phyloP scores from a whole-genome alignment of 208 protist species.

The Wallacemonas rigidus region DNA sequence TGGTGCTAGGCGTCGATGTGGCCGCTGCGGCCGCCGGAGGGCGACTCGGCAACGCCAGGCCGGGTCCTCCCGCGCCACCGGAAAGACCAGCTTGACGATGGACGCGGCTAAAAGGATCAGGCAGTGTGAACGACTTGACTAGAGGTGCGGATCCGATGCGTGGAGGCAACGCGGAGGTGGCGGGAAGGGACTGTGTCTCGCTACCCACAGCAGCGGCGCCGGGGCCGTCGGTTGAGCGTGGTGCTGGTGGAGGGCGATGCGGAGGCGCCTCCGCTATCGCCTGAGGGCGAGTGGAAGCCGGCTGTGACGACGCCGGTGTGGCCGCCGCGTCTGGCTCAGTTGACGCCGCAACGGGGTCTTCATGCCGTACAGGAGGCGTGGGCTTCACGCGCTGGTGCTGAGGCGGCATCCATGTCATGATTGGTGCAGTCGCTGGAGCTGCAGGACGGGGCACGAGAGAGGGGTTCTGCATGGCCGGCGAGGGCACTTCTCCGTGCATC shows the following conservation, averaged over 20 bases:
- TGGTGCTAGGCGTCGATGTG: neutral
- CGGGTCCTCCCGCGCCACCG: neutral
- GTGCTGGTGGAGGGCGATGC: neutral
- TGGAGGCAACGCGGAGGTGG: neutral
- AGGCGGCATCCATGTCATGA: slow-evolving; percentile 3
- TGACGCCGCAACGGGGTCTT: neutral
- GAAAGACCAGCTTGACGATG: neutral
- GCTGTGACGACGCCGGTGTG: neutral
- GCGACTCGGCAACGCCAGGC: slow-evolving; percentile 1
- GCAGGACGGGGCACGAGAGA: neutral
- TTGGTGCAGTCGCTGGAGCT: neutral
- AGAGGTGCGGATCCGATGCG: slow-evolving; percentile 10
- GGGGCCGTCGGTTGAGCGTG: neutral
- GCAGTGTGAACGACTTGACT: slow-evolving; percentile 6
- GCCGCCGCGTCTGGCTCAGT: neutral
- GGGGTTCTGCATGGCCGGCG: too few relatives aligned
- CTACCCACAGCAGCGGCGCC: neutral
- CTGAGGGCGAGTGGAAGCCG: neutral
- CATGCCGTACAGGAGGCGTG: neutral
- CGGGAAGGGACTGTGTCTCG: neutral
- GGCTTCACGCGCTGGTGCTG: slow-evolving; percentile 1
- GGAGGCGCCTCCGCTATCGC: neutral
- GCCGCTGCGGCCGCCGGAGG: neutral
- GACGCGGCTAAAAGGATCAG: slow-evolving; percentile 1
- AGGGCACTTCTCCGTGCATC: too few relatives aligned